Evolutionary conservation across 176 grass and related monocot species (phyloP).

Genomic region (Alopecurus myosuroides): DNA sequence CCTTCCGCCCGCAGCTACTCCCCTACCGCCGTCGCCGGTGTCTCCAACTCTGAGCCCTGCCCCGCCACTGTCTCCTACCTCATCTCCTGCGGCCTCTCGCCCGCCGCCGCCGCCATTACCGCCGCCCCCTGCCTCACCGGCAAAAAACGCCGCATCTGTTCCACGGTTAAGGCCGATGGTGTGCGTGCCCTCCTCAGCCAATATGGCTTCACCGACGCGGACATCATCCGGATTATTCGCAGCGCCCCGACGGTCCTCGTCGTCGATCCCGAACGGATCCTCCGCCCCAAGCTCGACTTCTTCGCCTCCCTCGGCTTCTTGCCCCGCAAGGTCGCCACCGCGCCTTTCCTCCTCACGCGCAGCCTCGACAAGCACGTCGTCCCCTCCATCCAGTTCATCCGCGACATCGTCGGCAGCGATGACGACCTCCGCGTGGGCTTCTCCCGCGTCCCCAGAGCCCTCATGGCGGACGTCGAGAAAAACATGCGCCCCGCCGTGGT

Average conservation of each 20-base stretch:
- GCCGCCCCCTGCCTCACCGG: background rate
- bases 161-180: constrained; percentile 18
- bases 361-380: constrained; percentile 29
- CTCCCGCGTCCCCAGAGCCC: background rate
- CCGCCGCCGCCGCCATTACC: background rate
- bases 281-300: constrained; percentile 49
- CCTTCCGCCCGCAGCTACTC: background rate
- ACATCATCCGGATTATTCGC: background rate
- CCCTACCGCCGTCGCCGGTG: background rate
- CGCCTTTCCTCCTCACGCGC: background rate
- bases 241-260: background rate
- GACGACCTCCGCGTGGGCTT: background rate
- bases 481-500: constrained; percentile 26
- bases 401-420: constrained; percentile 16
- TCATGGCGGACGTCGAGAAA: background rate
- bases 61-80: constrained; percentile 13
- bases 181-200: constrained; percentile 19
- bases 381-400: constrained; percentile 28
- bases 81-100: constrained; percentile 22
- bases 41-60: background rate
- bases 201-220: constrained; percentile 36
- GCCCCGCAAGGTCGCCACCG: background rate
- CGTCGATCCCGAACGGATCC: background rate
- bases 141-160: background rate
- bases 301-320: constrained; percentile 16